These are phyloP conservation scores for Imleria badia DNA, from an alignment of 768 basidiomycete species.

Conservation along the genomic window DNA sequence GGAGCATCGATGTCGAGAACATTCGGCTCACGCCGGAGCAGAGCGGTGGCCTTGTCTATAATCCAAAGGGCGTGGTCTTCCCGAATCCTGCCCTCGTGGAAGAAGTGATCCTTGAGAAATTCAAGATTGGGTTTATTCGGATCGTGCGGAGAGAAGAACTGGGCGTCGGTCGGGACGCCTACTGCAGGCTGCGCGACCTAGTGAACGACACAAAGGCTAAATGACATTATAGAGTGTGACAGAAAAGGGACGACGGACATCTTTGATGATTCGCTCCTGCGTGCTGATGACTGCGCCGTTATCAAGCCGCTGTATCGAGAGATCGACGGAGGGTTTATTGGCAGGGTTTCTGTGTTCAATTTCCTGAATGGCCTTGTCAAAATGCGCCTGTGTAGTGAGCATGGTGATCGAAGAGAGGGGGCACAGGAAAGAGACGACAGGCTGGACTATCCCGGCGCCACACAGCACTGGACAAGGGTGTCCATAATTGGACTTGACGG, in stretches of 20 bases:
- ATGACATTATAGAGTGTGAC: no score
- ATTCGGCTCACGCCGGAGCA: conserved; percentile 61
- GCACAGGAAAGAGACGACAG: conserved; percentile 5
- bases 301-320: conserved; percentile 26
- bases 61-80: conserved; percentile 72
- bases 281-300: conserved; percentile 26
- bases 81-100: conserved; percentile 62
- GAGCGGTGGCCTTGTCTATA: conserved; percentile 54
- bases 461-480: conserved; percentile 11
- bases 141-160: conserved; percentile 71
- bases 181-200: conserved; percentile 72
- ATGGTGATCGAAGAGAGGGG: conserved; percentile 18
- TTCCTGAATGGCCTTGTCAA: conserved; percentile 31
- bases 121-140: conserved; percentile 67
- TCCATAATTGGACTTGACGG: conserved; percentile 20
- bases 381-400: conserved; percentile 17
- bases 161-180: conserved; percentile 63
- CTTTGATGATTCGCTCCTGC: conserved; percentile 26
- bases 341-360: conserved; percentile 29
- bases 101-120: conserved; percentile 76
- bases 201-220: no score
- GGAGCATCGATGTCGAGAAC: conserved; percentile 70
- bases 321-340: conserved; percentile 17
- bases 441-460: conserved; percentile 1
- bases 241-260: conserved; percentile 15